Percentiles rank a stretch among this genome's conserved stretches.
Evolutionary conservation across 768 basidiomycete species (phyloP).

Genomic region (Galerina sulciceps): DNA sequence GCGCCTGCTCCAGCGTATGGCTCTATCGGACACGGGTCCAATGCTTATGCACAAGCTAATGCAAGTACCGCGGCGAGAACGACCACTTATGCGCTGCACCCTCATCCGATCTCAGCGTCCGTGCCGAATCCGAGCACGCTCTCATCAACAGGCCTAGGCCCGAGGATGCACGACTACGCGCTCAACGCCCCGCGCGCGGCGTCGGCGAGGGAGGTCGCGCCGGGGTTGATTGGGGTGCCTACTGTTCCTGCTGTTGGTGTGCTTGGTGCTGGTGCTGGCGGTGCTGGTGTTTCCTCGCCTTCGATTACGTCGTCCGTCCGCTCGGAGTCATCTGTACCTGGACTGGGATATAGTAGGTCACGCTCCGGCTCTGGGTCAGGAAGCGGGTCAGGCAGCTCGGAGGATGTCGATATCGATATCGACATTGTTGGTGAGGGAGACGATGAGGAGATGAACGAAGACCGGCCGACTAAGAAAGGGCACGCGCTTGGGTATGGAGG

Average conservation of each 20-base stretch:
- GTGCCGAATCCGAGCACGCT: conserved; percentile 16
- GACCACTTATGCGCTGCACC: conserved; percentile 15
- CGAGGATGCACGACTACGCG: conserved; percentile 70
- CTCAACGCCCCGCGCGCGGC: conserved; percentile 20
- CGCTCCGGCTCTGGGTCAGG: conserved; percentile 24
- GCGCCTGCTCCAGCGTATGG: conserved; percentile 2
- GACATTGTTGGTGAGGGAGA: conserved; percentile 21
- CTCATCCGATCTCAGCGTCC: conserved; percentile 25
- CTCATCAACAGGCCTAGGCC: conserved; percentile 37
- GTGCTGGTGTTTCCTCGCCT: no score
- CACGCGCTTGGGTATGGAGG: neutral
- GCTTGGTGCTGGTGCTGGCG: no score
- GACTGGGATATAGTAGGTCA: no score
- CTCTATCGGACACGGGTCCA: conserved; percentile 5
- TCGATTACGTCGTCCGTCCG: conserved; percentile 52
- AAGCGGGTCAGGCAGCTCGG: conserved; percentile 26
- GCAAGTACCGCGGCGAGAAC: neutral
- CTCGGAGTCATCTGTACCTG: conserved; percentile 22
- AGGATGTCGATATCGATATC: conserved; percentile 19
- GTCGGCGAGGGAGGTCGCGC: conserved; percentile 56
- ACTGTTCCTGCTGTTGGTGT: conserved; percentile 24
- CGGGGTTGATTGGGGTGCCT: conserved; percentile 52
- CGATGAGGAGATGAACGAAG: conserved; percentile 20
- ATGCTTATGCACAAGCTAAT: conserved; percentile 9
- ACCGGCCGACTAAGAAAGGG: neutral